Conservation (phyloP, 768 basidiomycete genomes). For the Kwoniella europaea region DNA sequence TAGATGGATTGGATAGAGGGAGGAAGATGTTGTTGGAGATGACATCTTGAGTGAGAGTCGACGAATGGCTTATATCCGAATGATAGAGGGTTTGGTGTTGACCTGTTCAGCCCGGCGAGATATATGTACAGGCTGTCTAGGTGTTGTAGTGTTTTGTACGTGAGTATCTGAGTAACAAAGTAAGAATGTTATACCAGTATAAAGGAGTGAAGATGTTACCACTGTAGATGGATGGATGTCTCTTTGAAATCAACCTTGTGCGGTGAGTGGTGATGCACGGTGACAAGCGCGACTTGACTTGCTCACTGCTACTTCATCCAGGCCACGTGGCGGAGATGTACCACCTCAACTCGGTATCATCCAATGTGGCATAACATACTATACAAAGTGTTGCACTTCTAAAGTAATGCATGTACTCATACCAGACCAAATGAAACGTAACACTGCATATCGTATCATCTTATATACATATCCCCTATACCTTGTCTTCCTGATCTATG, state of each 20-base stretch:
- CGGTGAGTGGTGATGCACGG: not conserved
- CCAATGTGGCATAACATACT: not conserved
- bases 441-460: not conserved
- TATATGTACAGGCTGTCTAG: too few species aligned
- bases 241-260: not conserved
- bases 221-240: too few species aligned
- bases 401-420: not conserved
- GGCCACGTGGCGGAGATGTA: constrained; percentile 9
- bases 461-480: not conserved
- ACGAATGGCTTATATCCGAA: too few species aligned
- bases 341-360: too few species aligned
- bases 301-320: not conserved
- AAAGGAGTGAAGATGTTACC: not conserved
- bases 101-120: too few species aligned
- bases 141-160: not conserved
- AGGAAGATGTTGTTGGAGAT: constrained; percentile 22
- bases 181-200: not conserved
- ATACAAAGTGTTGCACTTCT: not conserved
- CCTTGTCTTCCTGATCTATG: constrained; percentile 1
- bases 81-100: too few species aligned
- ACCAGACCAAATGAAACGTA: not conserved
- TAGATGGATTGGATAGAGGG: constrained; percentile 88
- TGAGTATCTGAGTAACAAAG: not conserved
- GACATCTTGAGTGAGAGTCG: constrained; percentile 24
- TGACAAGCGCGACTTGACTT: not conserved